A percentile compares a stretch with the other conserved stretches of the same genome.
Conservation (phyloP, 352 stramenopile species). For the Pythium rishiriense region DNA sequence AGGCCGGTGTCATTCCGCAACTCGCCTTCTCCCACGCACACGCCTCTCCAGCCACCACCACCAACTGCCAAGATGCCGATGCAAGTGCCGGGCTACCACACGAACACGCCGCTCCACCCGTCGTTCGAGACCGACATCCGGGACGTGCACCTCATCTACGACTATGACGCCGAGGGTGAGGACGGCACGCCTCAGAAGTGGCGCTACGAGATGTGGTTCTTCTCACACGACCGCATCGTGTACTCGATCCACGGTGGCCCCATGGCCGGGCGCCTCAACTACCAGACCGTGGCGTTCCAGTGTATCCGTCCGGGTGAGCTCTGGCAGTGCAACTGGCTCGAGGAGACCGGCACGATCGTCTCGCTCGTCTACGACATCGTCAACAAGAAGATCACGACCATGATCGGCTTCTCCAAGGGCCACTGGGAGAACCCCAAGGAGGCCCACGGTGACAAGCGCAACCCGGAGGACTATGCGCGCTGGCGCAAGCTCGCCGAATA, state of each 20-base stretch:
- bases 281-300: slow-evolving; percentile 58
- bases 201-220: slow-evolving; percentile 68
- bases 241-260: slow-evolving; percentile 60
- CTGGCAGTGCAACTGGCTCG: slow-evolving; percentile 65
- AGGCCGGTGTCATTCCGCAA: neutral
- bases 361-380: slow-evolving; percentile 54
- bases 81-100: slow-evolving; percentile 50
- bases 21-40: neutral
- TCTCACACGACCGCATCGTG: slow-evolving; percentile 53
- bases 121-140: slow-evolving; percentile 61
- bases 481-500: slow-evolving; percentile 51
- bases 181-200: slow-evolving; percentile 53
- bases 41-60: neutral
- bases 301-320: slow-evolving; percentile 57
- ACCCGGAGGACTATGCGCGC: slow-evolving; percentile 50
- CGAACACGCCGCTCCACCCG: slow-evolving; percentile 52
- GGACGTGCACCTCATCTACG: slow-evolving; percentile 53
- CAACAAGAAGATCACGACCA: slow-evolving; percentile 52
- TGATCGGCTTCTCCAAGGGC: slow-evolving; percentile 56
- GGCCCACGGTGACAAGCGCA: slow-evolving; percentile 59
- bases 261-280: slow-evolving; percentile 57
- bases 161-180: slow-evolving; percentile 45
- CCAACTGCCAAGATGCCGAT: slow-evolving; percentile 4
- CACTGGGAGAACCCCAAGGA: slow-evolving; percentile 51
- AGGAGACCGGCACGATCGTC: slow-evolving; percentile 58